Evolutionary conservation across 495 filamentous ascomycete species (phyloP).

Genomic region (Xanthoparmelia taractica): DNA sequence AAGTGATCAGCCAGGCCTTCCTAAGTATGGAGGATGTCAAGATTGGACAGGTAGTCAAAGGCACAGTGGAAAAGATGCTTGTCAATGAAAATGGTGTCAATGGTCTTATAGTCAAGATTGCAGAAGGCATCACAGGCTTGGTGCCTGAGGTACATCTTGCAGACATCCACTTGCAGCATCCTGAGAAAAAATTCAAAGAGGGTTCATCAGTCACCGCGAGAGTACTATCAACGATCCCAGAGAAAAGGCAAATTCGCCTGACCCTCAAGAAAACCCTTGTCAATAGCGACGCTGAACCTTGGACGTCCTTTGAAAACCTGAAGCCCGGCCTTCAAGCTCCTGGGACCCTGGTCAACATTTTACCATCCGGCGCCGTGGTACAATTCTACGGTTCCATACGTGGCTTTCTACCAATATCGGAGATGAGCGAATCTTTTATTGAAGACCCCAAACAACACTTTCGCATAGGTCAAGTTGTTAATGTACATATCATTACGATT

Average conservation of each 20-base stretch:
- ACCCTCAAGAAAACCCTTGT: constrained; percentile 91
- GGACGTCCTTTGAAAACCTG: constrained; percentile 67
- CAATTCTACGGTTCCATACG: constrained; percentile 81
- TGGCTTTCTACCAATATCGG: constrained; percentile 81
- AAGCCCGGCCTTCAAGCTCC: constrained; percentile 62
- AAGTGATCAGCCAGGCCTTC: constrained; percentile 77
- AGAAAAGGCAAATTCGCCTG: constrained; percentile 72
- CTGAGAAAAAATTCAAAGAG: constrained; percentile 91
- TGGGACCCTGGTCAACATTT: constrained; percentile 76
- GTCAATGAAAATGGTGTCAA: constrained; percentile 63
- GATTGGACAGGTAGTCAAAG: constrained; percentile 73
- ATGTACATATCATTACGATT: constrained; percentile 71
- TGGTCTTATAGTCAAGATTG: constrained; percentile 71
- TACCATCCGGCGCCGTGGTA: constrained; percentile 73
- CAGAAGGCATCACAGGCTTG: constrained; percentile 77
- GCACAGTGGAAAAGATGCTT: constrained; percentile 75
- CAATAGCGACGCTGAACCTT: constrained; percentile 69
- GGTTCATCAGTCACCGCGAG: constrained; percentile 74
- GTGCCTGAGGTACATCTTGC: constrained; percentile 83
- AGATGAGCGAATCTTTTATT: constrained; percentile 97
- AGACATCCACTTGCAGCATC: constrained; percentile 79
- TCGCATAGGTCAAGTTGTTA: constrained; percentile 80
- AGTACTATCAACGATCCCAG: constrained; percentile 70
- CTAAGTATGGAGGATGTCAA: constrained; percentile 81
- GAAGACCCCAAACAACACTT: constrained; percentile 85